A percentile compares a stretch with the other conserved stretches of the same genome.
Conservation (phyloP, 306 rosid genomes). For the Citrullus colocynthis region DNA sequence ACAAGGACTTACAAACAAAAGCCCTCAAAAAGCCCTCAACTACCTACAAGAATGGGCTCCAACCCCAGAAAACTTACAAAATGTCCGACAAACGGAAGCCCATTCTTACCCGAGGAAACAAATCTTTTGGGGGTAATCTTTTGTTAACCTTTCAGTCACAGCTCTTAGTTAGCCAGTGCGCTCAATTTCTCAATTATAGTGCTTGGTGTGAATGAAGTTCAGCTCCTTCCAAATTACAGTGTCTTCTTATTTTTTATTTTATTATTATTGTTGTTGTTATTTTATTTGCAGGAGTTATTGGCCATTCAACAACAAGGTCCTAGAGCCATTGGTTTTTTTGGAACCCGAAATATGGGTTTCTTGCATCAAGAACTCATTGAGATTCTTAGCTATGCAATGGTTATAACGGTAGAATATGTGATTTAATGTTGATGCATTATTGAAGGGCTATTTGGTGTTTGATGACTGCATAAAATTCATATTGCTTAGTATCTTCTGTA, state of each 20-base stretch:
- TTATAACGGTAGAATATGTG: conserved; percentile 73
- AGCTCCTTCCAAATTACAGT: not conserved
- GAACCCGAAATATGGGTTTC: conserved; percentile 98
- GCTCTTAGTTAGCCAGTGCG: not conserved
- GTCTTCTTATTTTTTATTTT: not conserved
- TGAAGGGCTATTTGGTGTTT: not conserved
- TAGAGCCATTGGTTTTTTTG: conserved; percentile 92
- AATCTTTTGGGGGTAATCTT: not conserved
- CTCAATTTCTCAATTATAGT: not conserved
- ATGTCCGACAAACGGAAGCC: no score
- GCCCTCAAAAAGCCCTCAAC: not conserved
- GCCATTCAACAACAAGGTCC: conserved; percentile 99
- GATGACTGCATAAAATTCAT: conserved; percentile 2
- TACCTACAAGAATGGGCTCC: not conserved
- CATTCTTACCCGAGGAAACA: not conserved
- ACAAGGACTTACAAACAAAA: not conserved
- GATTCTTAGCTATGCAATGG: conserved; percentile 99
- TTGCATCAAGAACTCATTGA: conserved; percentile 97
- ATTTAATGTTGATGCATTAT: not conserved
- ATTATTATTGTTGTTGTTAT: not conserved
- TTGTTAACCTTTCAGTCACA: not conserved
- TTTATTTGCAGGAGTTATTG: conserved; percentile 58
- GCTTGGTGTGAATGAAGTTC: not conserved
- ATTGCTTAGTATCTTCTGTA: conserved; percentile 13
- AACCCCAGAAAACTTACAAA: not conserved